Percentiles rank a stretch among this genome's conserved stretches.
Evolutionary conservation across 306 rosid species (phyloP).

Genomic region (Vigna mungo): DNA sequence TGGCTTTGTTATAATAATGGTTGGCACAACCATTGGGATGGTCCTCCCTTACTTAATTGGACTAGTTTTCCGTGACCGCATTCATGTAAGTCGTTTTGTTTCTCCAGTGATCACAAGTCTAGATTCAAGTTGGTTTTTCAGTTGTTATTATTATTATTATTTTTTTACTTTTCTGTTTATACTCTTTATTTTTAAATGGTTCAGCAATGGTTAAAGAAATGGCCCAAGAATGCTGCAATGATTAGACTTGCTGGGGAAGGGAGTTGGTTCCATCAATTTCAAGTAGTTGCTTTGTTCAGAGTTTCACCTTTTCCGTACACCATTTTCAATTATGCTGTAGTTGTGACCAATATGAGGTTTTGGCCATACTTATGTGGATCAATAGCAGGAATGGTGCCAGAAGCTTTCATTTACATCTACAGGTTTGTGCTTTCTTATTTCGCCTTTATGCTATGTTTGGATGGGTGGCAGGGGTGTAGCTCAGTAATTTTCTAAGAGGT

Average conservation of each 20-base stretch:
- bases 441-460: constrained; percentile 2
- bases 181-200: constrained; percentile 39
- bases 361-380: constrained; percentile 98
- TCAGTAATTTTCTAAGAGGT: background rate
- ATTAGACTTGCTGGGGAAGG: constrained; percentile 96
- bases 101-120: background rate
- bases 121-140: background rate
- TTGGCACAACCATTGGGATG: constrained; percentile 98
- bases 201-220: constrained; percentile 90
- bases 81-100: constrained; percentile 73
- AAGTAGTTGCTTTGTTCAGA: constrained; percentile 87
- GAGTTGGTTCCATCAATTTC: constrained; percentile 90
- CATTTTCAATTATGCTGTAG: constrained; percentile 94
- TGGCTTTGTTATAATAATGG: constrained; percentile 93
- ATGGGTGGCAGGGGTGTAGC: background rate
- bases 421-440: constrained; percentile 59
- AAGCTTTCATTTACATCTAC: constrained; percentile 94
- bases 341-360: constrained; percentile 88
- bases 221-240: constrained; percentile 93
- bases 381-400: constrained; percentile 95
- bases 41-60: constrained; percentile 93
- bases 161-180: constrained; percentile 9
- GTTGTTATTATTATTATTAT: no score
- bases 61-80: constrained; percentile 78
- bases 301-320: constrained; percentile 98